Conservation (phyloP, 208 protist genomes). For the Ichthyophonus hoferi region DNA sequence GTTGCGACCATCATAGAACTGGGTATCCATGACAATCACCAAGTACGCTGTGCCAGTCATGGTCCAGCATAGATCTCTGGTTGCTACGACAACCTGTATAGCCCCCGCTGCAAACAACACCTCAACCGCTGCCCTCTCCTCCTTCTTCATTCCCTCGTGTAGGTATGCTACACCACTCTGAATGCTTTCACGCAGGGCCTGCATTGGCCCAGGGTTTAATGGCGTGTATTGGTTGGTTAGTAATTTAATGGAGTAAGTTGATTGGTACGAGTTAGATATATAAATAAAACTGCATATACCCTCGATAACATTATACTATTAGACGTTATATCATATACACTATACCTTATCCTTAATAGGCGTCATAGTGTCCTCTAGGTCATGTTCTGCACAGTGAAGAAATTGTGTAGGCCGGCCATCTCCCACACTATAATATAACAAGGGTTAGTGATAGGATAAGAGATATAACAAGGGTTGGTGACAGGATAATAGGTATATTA, state of each 20-base stretch:
- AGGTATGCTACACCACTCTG: not conserved
- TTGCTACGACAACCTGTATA: slow-evolving; percentile 93
- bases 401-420: slow-evolving; percentile 84
- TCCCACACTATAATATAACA: too few species aligned
- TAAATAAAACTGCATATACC: too few species aligned
- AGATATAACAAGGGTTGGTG: too few species aligned
- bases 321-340: not conserved
- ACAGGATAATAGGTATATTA: too few species aligned
- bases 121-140: slow-evolving; percentile 22
- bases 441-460: too few species aligned
- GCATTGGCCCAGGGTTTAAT: too few species aligned
- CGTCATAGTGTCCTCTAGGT: slow-evolving; percentile 65
- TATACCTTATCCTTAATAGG: not conserved
- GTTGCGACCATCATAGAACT: slow-evolving; percentile 89
- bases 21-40: slow-evolving; percentile 98
- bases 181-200: slow-evolving; percentile 8
- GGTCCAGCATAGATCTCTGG: slow-evolving; percentile 94
- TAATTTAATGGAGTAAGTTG: too few species aligned
- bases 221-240: too few species aligned
- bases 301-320: too few species aligned
- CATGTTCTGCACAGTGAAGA: slow-evolving; percentile 57
- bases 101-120: slow-evolving; percentile 27
- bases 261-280: too few species aligned
- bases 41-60: slow-evolving; percentile 98
- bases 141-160: slow-evolving; percentile 31